Evolutionary conservation across 768 basidiomycete genomes (phyloP).

Genomic region (Lactarius vividus): DNA sequence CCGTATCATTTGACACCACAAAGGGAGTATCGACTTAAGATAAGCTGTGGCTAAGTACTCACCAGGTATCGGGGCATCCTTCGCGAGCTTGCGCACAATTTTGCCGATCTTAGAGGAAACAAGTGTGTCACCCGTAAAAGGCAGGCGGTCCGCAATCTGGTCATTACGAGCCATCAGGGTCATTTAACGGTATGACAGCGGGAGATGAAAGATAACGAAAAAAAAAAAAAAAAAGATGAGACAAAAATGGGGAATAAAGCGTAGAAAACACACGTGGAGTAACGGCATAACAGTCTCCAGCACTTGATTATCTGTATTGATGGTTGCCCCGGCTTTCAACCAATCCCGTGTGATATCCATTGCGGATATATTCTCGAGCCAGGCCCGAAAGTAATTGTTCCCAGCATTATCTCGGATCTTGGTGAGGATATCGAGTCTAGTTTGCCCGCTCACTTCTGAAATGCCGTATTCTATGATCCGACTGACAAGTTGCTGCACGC

Average conservation of each 20-base stretch:
- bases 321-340: conserved; percentile 67
- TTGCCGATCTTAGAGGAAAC: conserved; percentile 76
- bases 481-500: conserved; percentile 59
- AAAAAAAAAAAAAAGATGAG: conserved; percentile 27
- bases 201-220: conserved; percentile 28
- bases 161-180: conserved; percentile 5
- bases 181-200: conserved; percentile 14
- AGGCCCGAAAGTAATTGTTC: conserved; percentile 84
- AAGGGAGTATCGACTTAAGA: not conserved
- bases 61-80: conserved; percentile 77
- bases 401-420: conserved; percentile 81
- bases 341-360: conserved; percentile 81
- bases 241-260: conserved; percentile 6
- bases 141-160: conserved; percentile 82
- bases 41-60: conserved; percentile 43
- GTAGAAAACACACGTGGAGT: conserved; percentile 64
- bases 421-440: conserved; percentile 72
- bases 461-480: conserved; percentile 59
- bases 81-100: conserved; percentile 70
- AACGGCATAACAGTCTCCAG: conserved; percentile 83
- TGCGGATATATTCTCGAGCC: conserved; percentile 72
- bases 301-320: conserved; percentile 51
- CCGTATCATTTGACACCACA: conserved; percentile 14
- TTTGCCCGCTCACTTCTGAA: conserved; percentile 59
- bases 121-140: conserved; percentile 66